Conservation (phyloP, 2,329 filamentous ascomycete genomes). For the Colletotrichum shisoi region DNA sequence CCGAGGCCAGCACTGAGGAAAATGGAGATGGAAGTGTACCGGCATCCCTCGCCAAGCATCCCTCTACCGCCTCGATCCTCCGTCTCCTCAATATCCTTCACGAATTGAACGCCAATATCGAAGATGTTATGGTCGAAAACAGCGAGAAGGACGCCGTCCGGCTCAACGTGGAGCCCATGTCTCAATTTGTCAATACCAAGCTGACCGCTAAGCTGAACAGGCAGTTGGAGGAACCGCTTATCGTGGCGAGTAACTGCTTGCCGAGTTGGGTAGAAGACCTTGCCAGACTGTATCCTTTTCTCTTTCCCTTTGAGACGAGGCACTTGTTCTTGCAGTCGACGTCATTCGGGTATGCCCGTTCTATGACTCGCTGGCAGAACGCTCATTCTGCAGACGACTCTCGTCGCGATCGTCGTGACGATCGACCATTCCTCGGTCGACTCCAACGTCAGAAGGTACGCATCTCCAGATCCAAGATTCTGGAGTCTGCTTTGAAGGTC, state of each 20-base stretch:
- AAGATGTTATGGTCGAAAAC: slow-evolving; percentile 85
- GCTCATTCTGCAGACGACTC: slow-evolving; percentile 82
- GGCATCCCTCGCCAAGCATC: slow-evolving; percentile 81
- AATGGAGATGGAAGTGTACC: slow-evolving; percentile 69
- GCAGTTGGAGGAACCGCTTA: slow-evolving; percentile 93
- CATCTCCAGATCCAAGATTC: slow-evolving; percentile 90
- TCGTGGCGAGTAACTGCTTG: slow-evolving; percentile 95
- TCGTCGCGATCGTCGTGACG: slow-evolving; percentile 84
- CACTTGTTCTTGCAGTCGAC: slow-evolving; percentile 98
- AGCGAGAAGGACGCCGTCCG: slow-evolving; percentile 67
- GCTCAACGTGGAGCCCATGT: slow-evolving; percentile 80
- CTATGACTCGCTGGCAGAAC: slow-evolving; percentile 97
- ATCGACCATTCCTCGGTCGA: slow-evolving; percentile 87
- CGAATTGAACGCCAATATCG: slow-evolving; percentile 89
- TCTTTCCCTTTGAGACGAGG: slow-evolving; percentile 97
- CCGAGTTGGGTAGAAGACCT: slow-evolving; percentile 96
- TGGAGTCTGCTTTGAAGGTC: slow-evolving; percentile 96
- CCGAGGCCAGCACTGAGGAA: slow-evolving; percentile 60
- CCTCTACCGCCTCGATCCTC: slow-evolving; percentile 85
- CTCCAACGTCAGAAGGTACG: slow-evolving; percentile 97
- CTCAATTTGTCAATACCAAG: slow-evolving; percentile 98
- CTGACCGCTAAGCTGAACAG: slow-evolving; percentile 96
- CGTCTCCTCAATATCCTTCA: slow-evolving; percentile 89
- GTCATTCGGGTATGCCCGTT: slow-evolving; percentile 95
- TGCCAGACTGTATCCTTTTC: slow-evolving; percentile 90